Conservation (phyloP, 2,329 filamentous ascomycete genomes). For the Neurospora sp. region DNA sequence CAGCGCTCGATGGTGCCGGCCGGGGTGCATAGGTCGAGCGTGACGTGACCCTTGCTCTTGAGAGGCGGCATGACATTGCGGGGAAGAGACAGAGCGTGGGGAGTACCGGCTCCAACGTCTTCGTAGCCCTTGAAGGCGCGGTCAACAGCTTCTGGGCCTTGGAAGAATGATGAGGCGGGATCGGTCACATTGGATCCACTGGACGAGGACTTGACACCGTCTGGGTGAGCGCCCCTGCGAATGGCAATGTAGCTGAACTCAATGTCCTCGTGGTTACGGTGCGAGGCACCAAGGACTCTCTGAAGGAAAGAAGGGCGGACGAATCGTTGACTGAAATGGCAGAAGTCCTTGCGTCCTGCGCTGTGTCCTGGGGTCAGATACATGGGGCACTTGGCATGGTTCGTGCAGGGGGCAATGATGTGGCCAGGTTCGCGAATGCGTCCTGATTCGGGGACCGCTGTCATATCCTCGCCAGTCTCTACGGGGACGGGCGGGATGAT, state of each 20-base stretch:
- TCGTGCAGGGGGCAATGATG: constrained; percentile 74
- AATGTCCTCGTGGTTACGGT: constrained; percentile 80
- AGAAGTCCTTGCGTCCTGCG: constrained; percentile 75
- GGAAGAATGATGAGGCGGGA: constrained; percentile 19
- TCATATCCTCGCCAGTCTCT: constrained; percentile 28
- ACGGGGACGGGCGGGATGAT: constrained; percentile 50
- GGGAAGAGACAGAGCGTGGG: constrained; percentile 61
- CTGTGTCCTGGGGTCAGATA: constrained; percentile 63
- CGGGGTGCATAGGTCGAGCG: constrained; percentile 84
- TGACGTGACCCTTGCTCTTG: constrained; percentile 82
- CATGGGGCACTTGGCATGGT: constrained; percentile 82
- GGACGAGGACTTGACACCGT: constrained; percentile 1
- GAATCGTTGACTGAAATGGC: constrained; percentile 83
- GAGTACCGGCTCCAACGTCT: constrained; percentile 25
- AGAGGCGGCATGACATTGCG: constrained; percentile 70
- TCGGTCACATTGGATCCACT: constrained; percentile 16
- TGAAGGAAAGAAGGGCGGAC: constrained; percentile 77
- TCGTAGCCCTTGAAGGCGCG: constrained; percentile 68
- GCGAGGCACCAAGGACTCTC: constrained; percentile 55
- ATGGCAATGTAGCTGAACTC: constrained; percentile 85
- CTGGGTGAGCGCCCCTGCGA: constrained; percentile 56
- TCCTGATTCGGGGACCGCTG: constrained; percentile 29
- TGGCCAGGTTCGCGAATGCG: constrained; percentile 49
- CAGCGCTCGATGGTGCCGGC: constrained; percentile 81
- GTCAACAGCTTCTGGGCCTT: constrained; percentile 49